Evolutionary conservation across 345 rosid genomes (phyloP).

Genomic region (Salix viminalis): DNA sequence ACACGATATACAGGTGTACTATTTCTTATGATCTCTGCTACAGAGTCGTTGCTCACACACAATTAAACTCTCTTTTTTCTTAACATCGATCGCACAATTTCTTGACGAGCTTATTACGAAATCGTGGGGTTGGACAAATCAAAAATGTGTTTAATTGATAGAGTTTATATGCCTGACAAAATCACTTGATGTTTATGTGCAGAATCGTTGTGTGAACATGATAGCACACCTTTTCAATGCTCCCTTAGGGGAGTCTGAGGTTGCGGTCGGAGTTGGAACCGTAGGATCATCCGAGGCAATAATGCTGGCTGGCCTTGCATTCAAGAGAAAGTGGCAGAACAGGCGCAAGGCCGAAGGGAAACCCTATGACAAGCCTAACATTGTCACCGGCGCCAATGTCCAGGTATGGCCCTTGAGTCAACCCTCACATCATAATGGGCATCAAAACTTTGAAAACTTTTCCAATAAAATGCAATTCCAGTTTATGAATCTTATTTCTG

Average conservation of each 20-base stretch:
- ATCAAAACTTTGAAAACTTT: no score
- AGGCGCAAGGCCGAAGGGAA: conserved; percentile 76
- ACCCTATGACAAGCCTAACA: conserved; percentile 79
- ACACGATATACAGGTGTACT: background rate
- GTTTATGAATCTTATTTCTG: background rate
- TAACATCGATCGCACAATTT: background rate
- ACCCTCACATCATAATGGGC: no score
- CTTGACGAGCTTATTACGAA: background rate
- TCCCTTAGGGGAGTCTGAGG: conserved; percentile 64
- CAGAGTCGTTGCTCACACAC: background rate
- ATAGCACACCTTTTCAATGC: conserved; percentile 90
- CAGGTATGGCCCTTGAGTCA: conserved; percentile 41
- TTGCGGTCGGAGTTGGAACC: conserved; percentile 84
- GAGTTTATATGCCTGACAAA: background rate
- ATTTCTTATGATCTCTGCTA: background rate
- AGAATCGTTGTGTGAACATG: conserved; percentile 96
- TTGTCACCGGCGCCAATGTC: conserved; percentile 95
- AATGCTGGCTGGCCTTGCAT: conserved; percentile 91
- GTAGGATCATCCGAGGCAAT: conserved; percentile 97
- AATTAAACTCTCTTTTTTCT: no score
- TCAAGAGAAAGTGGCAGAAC: conserved; percentile 95
- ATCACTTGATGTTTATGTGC: conserved; percentile 4
- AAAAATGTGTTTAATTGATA: background rate
- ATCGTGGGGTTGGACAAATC: background rate
- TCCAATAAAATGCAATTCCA: no score